Base-by-base conservation (phyloP, 1,284 basidiomycete species). In the Cryptococcus floricola region DNA sequence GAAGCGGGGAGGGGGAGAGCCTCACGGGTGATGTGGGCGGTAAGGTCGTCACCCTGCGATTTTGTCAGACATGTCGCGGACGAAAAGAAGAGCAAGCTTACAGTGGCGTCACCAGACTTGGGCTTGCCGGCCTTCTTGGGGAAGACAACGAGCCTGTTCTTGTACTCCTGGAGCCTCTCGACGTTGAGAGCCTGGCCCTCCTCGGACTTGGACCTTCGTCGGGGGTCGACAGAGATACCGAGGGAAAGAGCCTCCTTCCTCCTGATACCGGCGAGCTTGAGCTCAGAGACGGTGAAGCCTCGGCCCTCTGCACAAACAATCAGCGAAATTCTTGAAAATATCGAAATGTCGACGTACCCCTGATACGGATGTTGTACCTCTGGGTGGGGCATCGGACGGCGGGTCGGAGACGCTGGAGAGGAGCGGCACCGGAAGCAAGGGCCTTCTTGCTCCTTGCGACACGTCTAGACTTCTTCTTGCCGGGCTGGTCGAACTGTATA, bases 401-500 rank as follows among this genome's bases (percentile, higher is more conserved):
- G 57, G 95, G 95, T 74, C 96, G 93, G 73, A 98, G 90, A 73
- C 88, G 87, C 66, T 87, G 84, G 66, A 93, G 84, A 60, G 95
- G 95, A 71, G 92, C 89, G 66, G 94, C 91, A 71, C 96, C 95
- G 61, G 96, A 88, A 63, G 85, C 80, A 56, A 93, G 85, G 60
- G 93, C 92, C 83, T 97, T 98, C 73, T 84, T 82, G 80, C 91
- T 87, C 79, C 96, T 91, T 52, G 94, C 92, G 62, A 84, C 87
- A 78, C 96, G 90, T 78, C 96, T 86, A 78, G 91, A 88, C 80
- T 95, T 89, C 83, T 98, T 98, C 79, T 90, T 89, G 59, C 94
- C 96, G 64, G 95, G 92, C 81, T 98, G 96, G 84, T 98, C 91
- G 79, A 98, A 98, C 95, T 94, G 94, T 76, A 90, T 87, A 87